Evolutionary conservation across 2,329 filamentous ascomycete species (phyloP), one percentile per base, ranked within the genome.

Genomic region (Diplodia seriata): DNA sequence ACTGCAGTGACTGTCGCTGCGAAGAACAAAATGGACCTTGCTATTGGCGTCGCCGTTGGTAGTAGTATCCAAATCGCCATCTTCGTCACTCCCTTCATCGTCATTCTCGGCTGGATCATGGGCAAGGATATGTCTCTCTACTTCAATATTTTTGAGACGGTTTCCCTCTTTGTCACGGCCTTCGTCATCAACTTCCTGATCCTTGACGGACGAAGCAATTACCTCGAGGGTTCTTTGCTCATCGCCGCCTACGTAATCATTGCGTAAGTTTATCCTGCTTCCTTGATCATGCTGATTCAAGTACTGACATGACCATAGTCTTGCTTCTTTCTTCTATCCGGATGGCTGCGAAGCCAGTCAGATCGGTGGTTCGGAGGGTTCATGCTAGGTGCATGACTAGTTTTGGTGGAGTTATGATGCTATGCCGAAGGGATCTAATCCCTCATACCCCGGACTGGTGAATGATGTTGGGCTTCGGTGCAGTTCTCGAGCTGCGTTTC

Each of bases 151-250:
- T 88, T 88, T 70, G 85, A 88, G 75, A 88, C 86, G 1, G 81
- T 93, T 26, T 90, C 91, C 50, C 82, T 97, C 50, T 96, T 97
- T 72, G 91, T 95, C 14, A 89, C 92, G 1, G 91, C 92, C 0
- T 87, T 97, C 51, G 85, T 97, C 40, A 91, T 94, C 68, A 97
- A 96, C 76, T 97, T 96, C 76, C 80, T 97, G 53, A 92, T 96
- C 59, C 85, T 90, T 23, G 92, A 96, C 73, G 93, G 92, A 36
- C 88, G 92, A 76, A 93, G 90, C 70, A 92, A 94, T 73, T 95
- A 92, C 82, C 84, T 94, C 0, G 92, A 95, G 78, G 92, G 92
- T 2, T 87, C 89, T 69, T 80, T 94, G 68, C 79, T 95, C 40
- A 90, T 93, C 64, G 91, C 90, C 49, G 85, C 92, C 3, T 95